Conservation (phyloP, 23 red algal species). For the Gracilaria domingensis region DNA sequence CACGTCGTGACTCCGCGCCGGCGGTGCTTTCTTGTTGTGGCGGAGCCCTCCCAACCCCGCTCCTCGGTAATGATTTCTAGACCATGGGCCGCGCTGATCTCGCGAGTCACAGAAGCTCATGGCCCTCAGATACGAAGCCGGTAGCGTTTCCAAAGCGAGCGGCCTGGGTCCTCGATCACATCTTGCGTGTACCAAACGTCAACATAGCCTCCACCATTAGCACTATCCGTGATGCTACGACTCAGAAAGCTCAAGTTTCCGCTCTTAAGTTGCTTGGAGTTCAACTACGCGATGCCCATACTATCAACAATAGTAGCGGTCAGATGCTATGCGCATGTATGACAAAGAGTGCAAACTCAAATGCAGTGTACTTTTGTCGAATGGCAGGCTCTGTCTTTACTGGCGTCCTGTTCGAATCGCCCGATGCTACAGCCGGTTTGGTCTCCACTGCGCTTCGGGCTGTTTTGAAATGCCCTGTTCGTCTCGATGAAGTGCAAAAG, state of each 20-base stretch:
- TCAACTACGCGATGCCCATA: slow-evolving; percentile 48
- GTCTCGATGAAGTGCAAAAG: neutral
- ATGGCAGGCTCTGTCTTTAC: slow-evolving; percentile 8
- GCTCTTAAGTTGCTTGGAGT: slow-evolving; percentile 48
- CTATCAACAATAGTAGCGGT: neutral
- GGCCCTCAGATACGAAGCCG: slow-evolving; percentile 34
- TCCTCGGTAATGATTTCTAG: too few species aligned
- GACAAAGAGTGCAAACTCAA: neutral
- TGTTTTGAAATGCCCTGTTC: neutral
- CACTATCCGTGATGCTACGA: slow-evolving; percentile 34
- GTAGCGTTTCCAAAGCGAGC: slow-evolving; percentile 31
- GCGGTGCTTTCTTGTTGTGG: too few species aligned
- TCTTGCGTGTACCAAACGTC: neutral
- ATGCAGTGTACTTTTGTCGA: slow-evolving; percentile 6
- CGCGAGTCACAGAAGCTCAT: slow-evolving; percentile 28
- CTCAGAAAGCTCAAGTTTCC: slow-evolving; percentile 39
- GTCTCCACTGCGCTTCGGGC: slow-evolving; percentile 31
- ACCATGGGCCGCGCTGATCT: slow-evolving; percentile 68
- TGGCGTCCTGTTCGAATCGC: slow-evolving; percentile 40
- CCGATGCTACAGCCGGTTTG: slow-evolving; percentile 34
- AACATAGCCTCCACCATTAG: slow-evolving; percentile 12
- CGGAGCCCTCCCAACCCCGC: too few species aligned
- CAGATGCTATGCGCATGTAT: slow-evolving; percentile 5
- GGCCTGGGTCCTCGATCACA: slow-evolving; percentile 1
- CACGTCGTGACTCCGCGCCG: too few species aligned